A percentile compares a stretch with the other conserved stretches of the same genome.
phyloP scores from a whole-genome alignment of 768 basidiomycete species.

The Saitozyma podzolica region DNA sequence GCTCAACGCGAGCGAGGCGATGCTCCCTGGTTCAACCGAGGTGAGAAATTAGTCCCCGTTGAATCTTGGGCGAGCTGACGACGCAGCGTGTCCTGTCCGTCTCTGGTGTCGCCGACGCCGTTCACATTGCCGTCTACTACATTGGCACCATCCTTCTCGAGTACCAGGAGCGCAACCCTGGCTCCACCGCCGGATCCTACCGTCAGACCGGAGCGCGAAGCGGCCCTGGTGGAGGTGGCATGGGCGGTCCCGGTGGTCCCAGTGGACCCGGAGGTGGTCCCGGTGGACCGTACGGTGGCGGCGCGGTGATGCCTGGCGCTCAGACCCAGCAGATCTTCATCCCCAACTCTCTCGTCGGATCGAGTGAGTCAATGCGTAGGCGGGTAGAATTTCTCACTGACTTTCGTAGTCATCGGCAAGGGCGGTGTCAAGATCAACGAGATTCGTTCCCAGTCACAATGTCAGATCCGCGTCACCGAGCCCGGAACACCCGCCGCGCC shows the following conservation, averaged over 20 bases:
- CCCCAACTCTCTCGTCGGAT: constrained; percentile 88
- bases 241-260: constrained; percentile 6
- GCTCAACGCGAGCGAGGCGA: constrained; percentile 93
- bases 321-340: constrained; percentile 99
- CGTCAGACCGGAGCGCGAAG: constrained; percentile 56
- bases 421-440: constrained; percentile 99
- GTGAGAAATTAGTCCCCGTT: constrained; percentile 56
- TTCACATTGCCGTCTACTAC: constrained; percentile 99
- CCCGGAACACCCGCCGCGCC: constrained; percentile 83
- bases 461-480: constrained; percentile 98
- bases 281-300: constrained; percentile 12
- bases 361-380: constrained; percentile 42
- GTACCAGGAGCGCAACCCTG: constrained; percentile 72
- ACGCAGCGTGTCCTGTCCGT: constrained; percentile 92
- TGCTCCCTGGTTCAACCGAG: constrained; percentile 99
- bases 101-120: constrained; percentile 96
- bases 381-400: neutral
- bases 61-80: neutral
- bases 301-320: constrained; percentile 51
- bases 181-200: constrained; percentile 60
- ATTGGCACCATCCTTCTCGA: constrained; percentile 87
- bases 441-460: constrained; percentile 90
- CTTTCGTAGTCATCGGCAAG: constrained; percentile 77
- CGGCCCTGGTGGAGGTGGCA: constrained; percentile 57
- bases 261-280: constrained; percentile 12